Evolutionary conservation across 306 rosid species (phyloP), one percentile per base, ranked within the genome.

Genomic region (Quercus dentata): DNA sequence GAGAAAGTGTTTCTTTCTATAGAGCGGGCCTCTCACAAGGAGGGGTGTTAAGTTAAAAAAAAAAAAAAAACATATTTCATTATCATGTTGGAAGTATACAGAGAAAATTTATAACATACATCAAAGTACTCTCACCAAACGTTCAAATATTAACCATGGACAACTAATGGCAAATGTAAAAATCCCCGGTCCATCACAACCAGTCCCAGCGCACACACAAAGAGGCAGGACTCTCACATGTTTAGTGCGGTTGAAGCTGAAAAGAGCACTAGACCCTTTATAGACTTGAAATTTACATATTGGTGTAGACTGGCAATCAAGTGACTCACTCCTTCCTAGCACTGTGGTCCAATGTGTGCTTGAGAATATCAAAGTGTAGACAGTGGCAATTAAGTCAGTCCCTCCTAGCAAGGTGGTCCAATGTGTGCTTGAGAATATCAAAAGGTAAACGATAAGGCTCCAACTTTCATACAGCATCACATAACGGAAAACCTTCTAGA

Each of bases 401-500:
- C n/a, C 9, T 58, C 23, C 17, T 17, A 13, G 25, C 2, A 35
- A 67, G 18, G 38, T 3, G 27, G 25, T 21, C 8, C 25, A 18
- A 19, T 65, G 12, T 64, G 20, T 23, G 71, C 46, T 65, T 65
- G 49, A 65, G 71, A 14, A 18, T 5, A 31, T 8, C 38, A 62
- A 5, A 20, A 6, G 31, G 49, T 54, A 33, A 31, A 80, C 25
- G 46, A 35, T 56, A 46, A 5, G 35, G 55, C 80, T 67, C 74
- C 83, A 83, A 74, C 72, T 73, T 77, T 83, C 80, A 83, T 41
- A 74, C 19, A 86, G 52, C 68, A 69, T 81, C 72, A 69, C 75
- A 76, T 41, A 80, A 18, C 18, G 86, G 85, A 65, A 77, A 91
- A 19, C 93, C 98, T 84, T 93, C 98, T 23, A 46, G 72, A 62